A percentile compares a stretch with the other conserved stretches of the same genome.
Conservation (phyloP, 371 early-diverging fungal species). For the Funneliformis caledonium region DNA sequence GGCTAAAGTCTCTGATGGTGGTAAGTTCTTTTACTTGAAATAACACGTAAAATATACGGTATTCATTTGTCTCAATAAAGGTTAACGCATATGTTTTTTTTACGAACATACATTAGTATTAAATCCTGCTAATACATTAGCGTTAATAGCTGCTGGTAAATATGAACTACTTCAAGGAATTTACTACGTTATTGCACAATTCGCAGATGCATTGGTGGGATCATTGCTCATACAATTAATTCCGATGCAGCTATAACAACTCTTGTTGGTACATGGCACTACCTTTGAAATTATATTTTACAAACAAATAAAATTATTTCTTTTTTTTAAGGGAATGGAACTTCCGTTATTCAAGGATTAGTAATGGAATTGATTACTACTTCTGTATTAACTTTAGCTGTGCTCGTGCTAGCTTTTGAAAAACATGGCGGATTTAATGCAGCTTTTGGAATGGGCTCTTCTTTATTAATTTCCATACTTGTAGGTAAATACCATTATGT, state of each 20-base stretch:
- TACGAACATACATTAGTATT: neutral
- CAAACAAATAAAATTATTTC: neutral
- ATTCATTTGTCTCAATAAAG: neutral
- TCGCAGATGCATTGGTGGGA: neutral
- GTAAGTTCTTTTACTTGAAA: neutral
- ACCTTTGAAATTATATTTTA: neutral
- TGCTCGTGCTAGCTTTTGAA: neutral
- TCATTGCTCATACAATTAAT: neutral
- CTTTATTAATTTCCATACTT: constrained; percentile 17
- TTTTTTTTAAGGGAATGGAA: neutral
- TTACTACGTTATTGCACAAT: constrained; percentile 3
- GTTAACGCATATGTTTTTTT: neutral
- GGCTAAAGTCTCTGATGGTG: neutral
- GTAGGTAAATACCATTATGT: neutral
- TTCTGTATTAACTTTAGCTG: constrained; percentile 2
- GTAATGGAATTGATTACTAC: neutral
- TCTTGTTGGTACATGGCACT: neutral
- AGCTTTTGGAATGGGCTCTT: constrained; percentile 11
- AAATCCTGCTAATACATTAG: constrained; percentile 24
- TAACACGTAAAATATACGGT: neutral
- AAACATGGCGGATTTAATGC: neutral
- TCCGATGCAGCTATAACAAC: neutral
- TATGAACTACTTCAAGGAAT: neutral
- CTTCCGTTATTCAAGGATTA: constrained; percentile 1
- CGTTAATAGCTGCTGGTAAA: neutral